Percentiles rank a stretch among this genome's conserved stretches.
phyloP scores from a whole-genome alignment of 2,329 filamentous ascomycete species.

The Monilinia vaccinii-corymbosi region DNA sequence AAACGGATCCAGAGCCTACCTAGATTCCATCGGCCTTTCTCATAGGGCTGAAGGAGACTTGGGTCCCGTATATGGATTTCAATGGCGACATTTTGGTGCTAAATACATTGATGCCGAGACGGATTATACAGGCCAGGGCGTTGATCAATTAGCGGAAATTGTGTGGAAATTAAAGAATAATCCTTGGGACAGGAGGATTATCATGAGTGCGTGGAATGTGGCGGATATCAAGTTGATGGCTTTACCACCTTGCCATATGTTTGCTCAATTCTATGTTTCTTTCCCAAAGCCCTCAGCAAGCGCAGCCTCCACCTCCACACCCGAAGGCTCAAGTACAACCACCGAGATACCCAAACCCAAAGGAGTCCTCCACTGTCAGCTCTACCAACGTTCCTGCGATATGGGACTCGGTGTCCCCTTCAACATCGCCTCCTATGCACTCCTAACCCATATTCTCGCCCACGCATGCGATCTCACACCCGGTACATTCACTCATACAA shows the following conservation, averaged over 20 bases:
- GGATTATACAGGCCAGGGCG: conserved; percentile 80
- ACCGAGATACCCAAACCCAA: conserved; percentile 30
- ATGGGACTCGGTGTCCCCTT: conserved; percentile 95
- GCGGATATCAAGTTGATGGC: conserved; percentile 81
- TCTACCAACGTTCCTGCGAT: conserved; percentile 92
- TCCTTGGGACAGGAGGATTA: conserved; percentile 83
- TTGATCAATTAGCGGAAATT: conserved; percentile 89
- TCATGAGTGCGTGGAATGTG: conserved; percentile 91
- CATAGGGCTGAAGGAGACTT: conserved; percentile 83
- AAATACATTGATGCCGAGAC: conserved; percentile 70
- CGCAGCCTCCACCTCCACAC: background rate
- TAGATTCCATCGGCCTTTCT: conserved; percentile 73
- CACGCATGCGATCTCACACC: conserved; percentile 77
- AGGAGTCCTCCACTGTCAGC: conserved; percentile 70
- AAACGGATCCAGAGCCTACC: conserved; percentile 83
- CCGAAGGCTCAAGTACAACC: background rate
- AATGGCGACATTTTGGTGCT: conserved; percentile 97
- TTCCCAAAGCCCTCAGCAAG: conserved; percentile 17
- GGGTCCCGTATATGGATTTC: conserved; percentile 94
- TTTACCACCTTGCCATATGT: conserved; percentile 92
- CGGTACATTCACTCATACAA: conserved; percentile 83
- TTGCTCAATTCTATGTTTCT: conserved; percentile 70
- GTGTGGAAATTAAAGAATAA: conserved; percentile 73
- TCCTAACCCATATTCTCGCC: conserved; percentile 92
- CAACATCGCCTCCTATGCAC: conserved; percentile 91